Evolutionary conservation across 2,329 filamentous ascomycete species (phyloP), one percentile per base, ranked within the genome.

Genomic region (Xylaria sp.): DNA sequence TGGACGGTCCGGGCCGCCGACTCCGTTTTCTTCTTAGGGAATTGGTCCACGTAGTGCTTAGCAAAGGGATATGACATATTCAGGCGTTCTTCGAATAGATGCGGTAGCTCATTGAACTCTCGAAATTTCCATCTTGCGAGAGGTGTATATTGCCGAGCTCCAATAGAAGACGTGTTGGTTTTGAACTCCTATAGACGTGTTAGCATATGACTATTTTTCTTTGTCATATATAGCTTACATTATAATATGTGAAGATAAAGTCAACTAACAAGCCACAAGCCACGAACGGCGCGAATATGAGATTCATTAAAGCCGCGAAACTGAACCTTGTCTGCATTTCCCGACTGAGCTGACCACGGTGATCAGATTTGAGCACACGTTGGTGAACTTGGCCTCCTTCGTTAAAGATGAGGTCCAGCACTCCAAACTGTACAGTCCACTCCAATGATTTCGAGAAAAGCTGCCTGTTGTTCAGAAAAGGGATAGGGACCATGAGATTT

Each of bases 91-190:
- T 94, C 88, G 74, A 98, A 99, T 1, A 98, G 85, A 78, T 99
- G 96, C 63, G 91, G 91, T 0, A 99, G 85, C 78, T 99, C 96
- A 75, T 99, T 99, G 85, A 98, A 99, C 77, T 98, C 95, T 54
- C 96, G 90, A 70, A 99, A 97, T 75, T 97, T 98, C 96, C 96
- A 99, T 77, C 97, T 92, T 0, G 96, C 96, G 57, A 97, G 87
- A 1, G 94, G 92, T 0, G 95, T 98, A 77, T 97, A 99, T 71
- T 94, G 90, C 45, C 96, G 89, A 17, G 93, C 91, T n/a, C 92
- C 92, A 42, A 97, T 87, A 69, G 94, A 90, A 0, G 93, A 89
- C 0, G 93, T 95, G 69, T 97, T 97, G 75, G 94, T 96, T 79
- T 97, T 94, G 76, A 97, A 97, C 82, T 99, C 95, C 91, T 93